Evolutionary conservation across 805 yeast genomes (phyloP), one percentile per base, ranked within the genome.

Genomic region (Starmerella geochares): DNA sequence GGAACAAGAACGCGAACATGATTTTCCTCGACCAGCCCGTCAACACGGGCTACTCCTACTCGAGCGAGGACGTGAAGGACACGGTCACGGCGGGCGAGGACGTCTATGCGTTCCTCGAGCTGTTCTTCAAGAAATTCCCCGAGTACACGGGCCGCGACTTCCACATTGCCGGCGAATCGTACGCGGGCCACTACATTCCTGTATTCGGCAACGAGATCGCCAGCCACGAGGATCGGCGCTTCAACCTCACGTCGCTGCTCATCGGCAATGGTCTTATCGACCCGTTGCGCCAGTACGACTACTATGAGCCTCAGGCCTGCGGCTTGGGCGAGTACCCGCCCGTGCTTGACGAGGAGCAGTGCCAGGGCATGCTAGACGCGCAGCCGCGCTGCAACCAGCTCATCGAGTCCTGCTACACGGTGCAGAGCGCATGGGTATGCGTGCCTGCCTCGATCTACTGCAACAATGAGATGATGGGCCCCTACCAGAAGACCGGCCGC

Each of bases 111-210:
- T 87, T 90, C 67, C 73, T 90, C 62, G 82, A 83, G 61, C 72
- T 88, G 60, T 90, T 90, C 71, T 90, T 83, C 75, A 78, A 81
- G 65, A 80, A 82, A 62, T 88, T 86, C 75, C 94, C 96, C 44
- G 78, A 86, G 65, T 81, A 81, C 66, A 73, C 74, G 39, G 31
- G 31, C 32, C 37, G 20, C 31, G 46, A 39, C 25, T 85, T 87
- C 79, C 95, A 86, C 67, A 83, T 87, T 64, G 83, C 96, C 46
- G 96, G 96, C 60, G 96, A 87, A 67, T 83, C 94, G 10, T 87
- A 88, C 64, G 96, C 92, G 25, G 96, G 96, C 49, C 95, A 86
- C 67, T 88, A 90, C 70, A 83, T 90, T 56, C 98, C 98, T 19
- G 85, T 77, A 14, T 83, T 78, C 59, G 81, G 80, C 39, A 71